Evolutionary conservation across 129 eudicot genomes (phyloP).

Genomic region (Solidago caesia): DNA sequence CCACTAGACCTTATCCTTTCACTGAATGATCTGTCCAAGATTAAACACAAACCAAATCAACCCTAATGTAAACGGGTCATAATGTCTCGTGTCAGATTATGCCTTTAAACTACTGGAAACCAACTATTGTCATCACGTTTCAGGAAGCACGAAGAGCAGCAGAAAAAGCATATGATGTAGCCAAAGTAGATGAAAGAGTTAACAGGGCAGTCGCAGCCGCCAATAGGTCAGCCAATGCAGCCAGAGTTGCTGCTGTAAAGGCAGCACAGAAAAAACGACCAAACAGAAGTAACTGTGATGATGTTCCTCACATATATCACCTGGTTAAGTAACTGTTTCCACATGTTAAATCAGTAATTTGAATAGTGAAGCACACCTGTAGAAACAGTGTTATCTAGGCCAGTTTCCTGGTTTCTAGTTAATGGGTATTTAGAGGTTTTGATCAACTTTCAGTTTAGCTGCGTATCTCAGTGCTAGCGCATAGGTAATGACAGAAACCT

Average conservation of each 20-base stretch:
- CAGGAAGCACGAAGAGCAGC: constrained; percentile 94
- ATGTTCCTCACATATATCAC: constrained; percentile 39
- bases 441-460: constrained; percentile 37
- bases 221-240: constrained; percentile 92
- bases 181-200: constrained; percentile 89
- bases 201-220: constrained; percentile 84
- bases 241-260: constrained; percentile 89
- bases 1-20: too few relatives aligned
- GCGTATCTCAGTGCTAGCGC: constrained; percentile 42
- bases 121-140: neutral
- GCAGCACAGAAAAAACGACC: constrained; percentile 86
- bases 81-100: neutral
- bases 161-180: constrained; percentile 77
- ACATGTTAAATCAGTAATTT: neutral
- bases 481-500: constrained; percentile 36
- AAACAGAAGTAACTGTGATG: constrained; percentile 39
- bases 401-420: constrained; percentile 2
- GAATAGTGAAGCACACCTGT: neutral
- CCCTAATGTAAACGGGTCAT: neutral
- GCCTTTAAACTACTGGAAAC: neutral
- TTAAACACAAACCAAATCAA: neutral
- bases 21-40: too few relatives aligned
- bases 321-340: constrained; percentile 14
- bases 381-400: neutral
- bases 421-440: constrained; percentile 14